phyloP scores from a whole-genome alignment of 192 early-diverging fungal species.

The Kickxella alabastrina region DNA sequence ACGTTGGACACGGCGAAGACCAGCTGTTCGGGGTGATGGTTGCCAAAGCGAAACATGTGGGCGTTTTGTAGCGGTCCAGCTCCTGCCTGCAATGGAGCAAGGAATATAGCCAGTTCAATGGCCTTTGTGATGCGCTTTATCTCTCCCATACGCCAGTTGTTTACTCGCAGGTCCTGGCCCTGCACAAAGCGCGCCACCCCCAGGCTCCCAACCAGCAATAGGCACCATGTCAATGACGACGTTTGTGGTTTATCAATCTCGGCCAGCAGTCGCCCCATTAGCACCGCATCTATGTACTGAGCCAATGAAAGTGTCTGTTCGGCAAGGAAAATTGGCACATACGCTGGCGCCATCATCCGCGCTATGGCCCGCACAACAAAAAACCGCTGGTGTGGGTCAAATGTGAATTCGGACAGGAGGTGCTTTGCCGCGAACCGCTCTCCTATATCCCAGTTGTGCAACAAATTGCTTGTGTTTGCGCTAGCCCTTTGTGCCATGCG shows the following conservation, averaged over 20 bases:
- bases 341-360: constrained; percentile 6
- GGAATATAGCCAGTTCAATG: constrained; percentile 9
- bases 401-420: constrained; percentile 4
- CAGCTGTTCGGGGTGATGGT: constrained; percentile 1
- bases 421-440: not conserved
- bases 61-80: constrained; percentile 2
- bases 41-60: constrained; percentile 2
- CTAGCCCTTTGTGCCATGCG: not conserved
- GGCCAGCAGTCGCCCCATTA: not conserved
- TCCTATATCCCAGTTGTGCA: not conserved
- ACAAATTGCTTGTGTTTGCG: not conserved
- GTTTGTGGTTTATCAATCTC: not conserved
- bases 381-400: constrained; percentile 7
- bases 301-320: constrained; percentile 5
- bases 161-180: not conserved
- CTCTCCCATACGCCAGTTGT: constrained; percentile 5
- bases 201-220: not conserved
- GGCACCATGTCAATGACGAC: not conserved
- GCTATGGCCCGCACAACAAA: constrained; percentile 17
- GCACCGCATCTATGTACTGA: not conserved
- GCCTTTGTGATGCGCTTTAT: constrained; percentile 4
- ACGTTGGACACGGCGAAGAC: constrained; percentile 2
- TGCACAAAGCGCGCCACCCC: not conserved
- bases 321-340: constrained; percentile 5
- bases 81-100: constrained; percentile 2